These are phyloP conservation scores for Lepidium aucheri DNA, from an alignment of 345 rosid species.

Conservation along the genomic window DNA sequence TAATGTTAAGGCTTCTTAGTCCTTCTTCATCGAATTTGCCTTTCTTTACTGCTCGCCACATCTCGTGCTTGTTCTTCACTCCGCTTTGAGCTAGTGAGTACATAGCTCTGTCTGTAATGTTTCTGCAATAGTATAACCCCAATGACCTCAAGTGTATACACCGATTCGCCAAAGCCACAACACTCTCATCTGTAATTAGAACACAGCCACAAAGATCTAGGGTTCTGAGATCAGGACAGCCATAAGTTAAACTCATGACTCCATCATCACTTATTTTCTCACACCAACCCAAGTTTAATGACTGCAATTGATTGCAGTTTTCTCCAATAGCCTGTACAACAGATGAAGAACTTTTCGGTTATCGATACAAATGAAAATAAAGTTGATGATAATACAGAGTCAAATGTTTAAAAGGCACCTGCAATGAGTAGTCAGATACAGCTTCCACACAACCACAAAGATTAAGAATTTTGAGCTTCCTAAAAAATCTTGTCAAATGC, in stretches of 20 bases:
- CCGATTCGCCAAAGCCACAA: slow-evolving; percentile 71
- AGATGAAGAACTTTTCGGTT: not conserved
- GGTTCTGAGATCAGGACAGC: slow-evolving; percentile 79
- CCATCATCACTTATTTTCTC: slow-evolving; percentile 80
- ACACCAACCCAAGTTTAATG: slow-evolving; percentile 91
- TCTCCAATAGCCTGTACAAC: slow-evolving; percentile 66
- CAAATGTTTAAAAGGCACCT: slow-evolving; percentile 34
- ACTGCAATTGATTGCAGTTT: slow-evolving; percentile 61
- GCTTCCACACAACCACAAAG: slow-evolving; percentile 95
- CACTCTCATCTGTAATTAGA: slow-evolving; percentile 82
- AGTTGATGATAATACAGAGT: not conserved
- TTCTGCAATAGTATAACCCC: slow-evolving; percentile 76
- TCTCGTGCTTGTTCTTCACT: slow-evolving; percentile 50
- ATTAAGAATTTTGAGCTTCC: slow-evolving; percentile 58
- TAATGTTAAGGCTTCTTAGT: slow-evolving; percentile 75
- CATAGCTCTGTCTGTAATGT: slow-evolving; percentile 84
- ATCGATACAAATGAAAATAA: not conserved
- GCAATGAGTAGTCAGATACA: slow-evolving; percentile 73
- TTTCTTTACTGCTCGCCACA: slow-evolving; percentile 46
- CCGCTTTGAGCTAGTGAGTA: slow-evolving; percentile 70
- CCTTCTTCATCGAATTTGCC: slow-evolving; percentile 55
- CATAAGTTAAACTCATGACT: slow-evolving; percentile 74
- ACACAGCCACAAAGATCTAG: slow-evolving; percentile 83
- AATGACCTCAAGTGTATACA: slow-evolving; percentile 79
- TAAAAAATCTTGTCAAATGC: slow-evolving; percentile 48